Evolutionary conservation across 345 rosid species (phyloP), one percentile per base, ranked within the genome.

Genomic region (Euphorbia tirucalli): DNA sequence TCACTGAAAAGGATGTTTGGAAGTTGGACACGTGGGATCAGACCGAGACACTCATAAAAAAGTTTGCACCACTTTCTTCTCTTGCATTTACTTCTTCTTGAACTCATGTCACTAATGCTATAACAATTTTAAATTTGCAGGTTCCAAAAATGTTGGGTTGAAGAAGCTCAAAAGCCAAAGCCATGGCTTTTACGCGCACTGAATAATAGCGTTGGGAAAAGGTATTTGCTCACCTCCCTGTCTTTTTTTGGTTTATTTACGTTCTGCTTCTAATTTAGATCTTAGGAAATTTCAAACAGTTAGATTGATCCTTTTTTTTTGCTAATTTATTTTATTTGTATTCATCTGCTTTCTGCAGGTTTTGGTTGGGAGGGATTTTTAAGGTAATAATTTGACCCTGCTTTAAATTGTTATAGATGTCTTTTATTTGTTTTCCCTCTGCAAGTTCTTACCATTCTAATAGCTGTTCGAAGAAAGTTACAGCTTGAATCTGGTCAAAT

Each of bases 1-100:
- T 96, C 68, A 93, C 92, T 2, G 98, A 93, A 80, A 96, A 85
- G 83, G 99, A 96, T 77, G 85, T 96, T 30, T 93, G 99, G 99
- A 86, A 89, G 71, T 80, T 96, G 67, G 99, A 96, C 77, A 80
- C 86, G 22, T 93, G 98, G 99, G 99, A 96, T 84, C 91, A 65
- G 60, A 87, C 99, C 28, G 97, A 89, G 84, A 93, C 88, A 7
- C 83, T 96, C 71, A 86, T 71, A 50, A 65, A 57, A 32, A 76
- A 49, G 79, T 76, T 32, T n/a, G 74, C 16, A 11, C 49, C 61
- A 7, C 21, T 13, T 54, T 19, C 74, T 70, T 14, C 39, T 31
- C 41, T 65, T 70, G n/a, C 16, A 32, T 58, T 5, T 63, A 19
- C 49, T 31, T 75, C 10, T 70, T 22, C 24, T 16, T 21, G 43